Conservation (phyloP, 176 grass and related monocot genomes). For the Juncus effusus region DNA sequence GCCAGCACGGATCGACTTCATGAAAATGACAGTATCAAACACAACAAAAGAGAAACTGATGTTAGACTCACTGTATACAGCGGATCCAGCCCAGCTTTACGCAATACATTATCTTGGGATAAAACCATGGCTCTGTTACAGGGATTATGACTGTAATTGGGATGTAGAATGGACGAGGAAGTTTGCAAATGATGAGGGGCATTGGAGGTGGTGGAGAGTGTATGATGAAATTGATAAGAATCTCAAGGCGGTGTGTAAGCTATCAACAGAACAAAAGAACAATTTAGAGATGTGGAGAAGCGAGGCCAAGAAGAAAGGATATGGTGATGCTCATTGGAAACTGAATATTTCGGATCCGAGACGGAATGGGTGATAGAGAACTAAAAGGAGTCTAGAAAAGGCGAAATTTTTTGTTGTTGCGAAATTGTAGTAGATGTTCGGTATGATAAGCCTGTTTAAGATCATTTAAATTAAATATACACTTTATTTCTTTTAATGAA, state of each 20-base stretch:
- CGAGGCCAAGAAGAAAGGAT: too few relatives aligned
- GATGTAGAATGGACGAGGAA: conserved; percentile 35
- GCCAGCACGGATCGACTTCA: conserved; percentile 43
- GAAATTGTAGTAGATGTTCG: too few relatives aligned
- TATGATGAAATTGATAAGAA: conserved; percentile 28
- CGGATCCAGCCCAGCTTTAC: conserved; percentile 41
- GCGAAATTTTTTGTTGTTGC: too few relatives aligned
- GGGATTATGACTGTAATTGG: conserved; percentile 72
- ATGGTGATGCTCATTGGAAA: too few relatives aligned
- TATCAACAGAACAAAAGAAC: too few relatives aligned
- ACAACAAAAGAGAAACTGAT: conserved; percentile 23
- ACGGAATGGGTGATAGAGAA: too few relatives aligned
- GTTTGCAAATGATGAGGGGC: conserved; percentile 61
- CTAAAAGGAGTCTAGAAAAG: neutral
- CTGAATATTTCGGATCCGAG: too few relatives aligned
- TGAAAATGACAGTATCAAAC: conserved; percentile 55
- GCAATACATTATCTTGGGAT: conserved; percentile 55
- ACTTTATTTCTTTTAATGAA: too few relatives aligned
- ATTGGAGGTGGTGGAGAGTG: conserved; percentile 46
- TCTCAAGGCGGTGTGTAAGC: too few relatives aligned
- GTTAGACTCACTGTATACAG: conserved; percentile 23
- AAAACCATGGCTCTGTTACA: conserved; percentile 61
- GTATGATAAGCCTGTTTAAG: too few relatives aligned
- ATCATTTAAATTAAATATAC: too few relatives aligned
- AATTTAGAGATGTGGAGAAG: too few relatives aligned